Evolutionary conservation across 345 rosid genomes (phyloP).

Genomic region (Gossypium stocksii): DNA sequence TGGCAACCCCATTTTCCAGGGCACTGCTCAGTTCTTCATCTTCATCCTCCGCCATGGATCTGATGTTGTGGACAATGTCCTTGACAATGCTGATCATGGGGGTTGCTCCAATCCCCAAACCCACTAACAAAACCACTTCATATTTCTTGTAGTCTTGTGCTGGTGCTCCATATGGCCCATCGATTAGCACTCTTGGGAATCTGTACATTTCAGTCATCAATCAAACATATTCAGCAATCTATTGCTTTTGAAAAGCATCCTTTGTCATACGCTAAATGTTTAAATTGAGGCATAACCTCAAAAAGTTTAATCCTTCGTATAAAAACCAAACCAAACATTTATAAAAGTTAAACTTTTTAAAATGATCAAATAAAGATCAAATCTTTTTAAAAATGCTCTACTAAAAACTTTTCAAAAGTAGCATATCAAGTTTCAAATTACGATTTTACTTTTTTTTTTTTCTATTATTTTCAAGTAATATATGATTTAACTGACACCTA

Average conservation of each 20-base stretch:
- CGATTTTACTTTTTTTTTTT: too few relatives aligned
- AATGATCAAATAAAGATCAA: too few relatives aligned
- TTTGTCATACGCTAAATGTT: too few relatives aligned
- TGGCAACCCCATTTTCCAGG: constrained; percentile 29
- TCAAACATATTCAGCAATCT: background rate
- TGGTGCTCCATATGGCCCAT: constrained; percentile 89
- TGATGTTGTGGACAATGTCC: constrained; percentile 69
- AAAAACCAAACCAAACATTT: too few relatives aligned
- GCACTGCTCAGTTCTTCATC: constrained; percentile 31
- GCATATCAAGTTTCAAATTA: too few relatives aligned
- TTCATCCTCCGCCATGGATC: constrained; percentile 22
- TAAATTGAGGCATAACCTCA: too few relatives aligned
- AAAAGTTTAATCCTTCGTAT: too few relatives aligned
- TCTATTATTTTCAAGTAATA: too few relatives aligned
- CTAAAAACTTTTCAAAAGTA: too few relatives aligned
- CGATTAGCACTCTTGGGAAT: constrained; percentile 66
- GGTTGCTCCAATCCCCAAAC: constrained; percentile 83
- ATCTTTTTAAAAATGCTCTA: too few relatives aligned
- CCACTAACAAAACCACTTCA: constrained; percentile 72
- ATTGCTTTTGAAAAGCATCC: background rate
- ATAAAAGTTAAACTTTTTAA: too few relatives aligned
- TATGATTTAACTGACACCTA: too few relatives aligned
- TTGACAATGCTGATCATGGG: constrained; percentile 87
- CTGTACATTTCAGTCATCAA: constrained; percentile 32
- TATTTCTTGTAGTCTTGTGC: constrained; percentile 81